Evolutionary conservation across 208 protist species (phyloP), one percentile per base, ranked within the genome.

Genomic region (Porcisia hertigi): DNA sequence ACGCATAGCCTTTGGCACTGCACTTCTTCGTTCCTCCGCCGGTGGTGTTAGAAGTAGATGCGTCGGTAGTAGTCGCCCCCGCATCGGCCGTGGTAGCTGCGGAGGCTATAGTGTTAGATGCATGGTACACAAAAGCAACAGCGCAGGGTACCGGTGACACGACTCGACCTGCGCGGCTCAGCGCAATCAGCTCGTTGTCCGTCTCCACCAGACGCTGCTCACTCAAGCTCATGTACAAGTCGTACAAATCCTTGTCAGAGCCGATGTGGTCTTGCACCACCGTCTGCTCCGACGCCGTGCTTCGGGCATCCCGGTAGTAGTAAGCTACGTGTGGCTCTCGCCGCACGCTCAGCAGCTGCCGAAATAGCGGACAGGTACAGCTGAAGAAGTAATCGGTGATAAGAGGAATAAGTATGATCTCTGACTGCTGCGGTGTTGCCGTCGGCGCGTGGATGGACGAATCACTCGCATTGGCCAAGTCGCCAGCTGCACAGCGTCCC

Each of bases 381-480:
- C 64, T 88, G 54, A 85, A 80, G 66, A 94, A 92, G 77, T 92
- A 94, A 18, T 94, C 86, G 1, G 83, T 59, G 36, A 92, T 90
- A 30, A 94, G 80, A 0, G 89, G 90, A 57, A 92, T 84, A 34
- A 94, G 83, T 20, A 90, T 65, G 16, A 91, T 80, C 64, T 90
- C 84, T 0, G 80, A 75, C 57, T 87, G 76, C 49, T 52, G 49
- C 52, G 41, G 23, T 41, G 54, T 30, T 41, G 64, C 54, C 8
- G 54, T 52, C 54, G 52, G 55, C 52, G 20, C 55, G 70, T 62
- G 39, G 9, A 25, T 39, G 34, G 7, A 20, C 2, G 53, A 14
- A 25, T 62, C 53, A 7, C 16, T 39, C 6, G 49, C 34, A 62
- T 43, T 72, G 34, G 34, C 6, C 5, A 25, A 25, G 16, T 34